Evolutionary conservation across 495 filamentous ascomycete species (phyloP), one percentile per base, ranked within the genome.

Genomic region (Coniosporium apollinis): DNA sequence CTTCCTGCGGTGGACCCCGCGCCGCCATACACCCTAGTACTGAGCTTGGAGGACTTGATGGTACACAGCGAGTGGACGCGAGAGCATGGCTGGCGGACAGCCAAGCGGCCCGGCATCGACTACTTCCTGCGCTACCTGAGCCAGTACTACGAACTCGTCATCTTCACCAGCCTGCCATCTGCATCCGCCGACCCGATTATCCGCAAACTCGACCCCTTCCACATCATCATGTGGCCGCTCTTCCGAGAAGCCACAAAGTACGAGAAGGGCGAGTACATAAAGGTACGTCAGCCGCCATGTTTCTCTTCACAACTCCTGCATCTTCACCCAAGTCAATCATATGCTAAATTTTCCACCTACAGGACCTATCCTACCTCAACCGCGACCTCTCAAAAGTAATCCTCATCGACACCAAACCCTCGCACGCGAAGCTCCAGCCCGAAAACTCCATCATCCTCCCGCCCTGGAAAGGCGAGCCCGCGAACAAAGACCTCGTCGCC

Each of bases 361-460:
- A 93, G 82, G 89, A 97, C 57, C 73, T 97, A 25, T 81, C 83
- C 4, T 94, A 91, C 59, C 72, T 97, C 42, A 97, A 97, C 65
- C 80, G 89, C 25, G 80, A 91, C 52, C 70, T 94, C 31, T 89
- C 78, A 26, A 94, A 94, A 60, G 79, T 89, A 24, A 80, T 97
- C 52, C 69, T 97, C 45, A 65, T 97, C 45, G 89, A 97, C 52
- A 91, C 85, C 19, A 70, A 85, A 34, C 56, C 79, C 22, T 60
- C 69, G 28, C 87, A 94, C 44, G 80, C 79, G 43, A 73, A 73
- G 44, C 62, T 70, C 42, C 92, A 97, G 54, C 89, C 89, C 21
- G 76, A 89, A 51, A 97, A 96, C 60, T 82, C 91, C 43, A 80
- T 97, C 48, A 67, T 94, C 33, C 65, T 97, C 28, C 72, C 79